phyloP scores from a whole-genome alignment of 2,329 filamentous ascomycete genomes.

The Myriosclerotinia curreyana region DNA sequence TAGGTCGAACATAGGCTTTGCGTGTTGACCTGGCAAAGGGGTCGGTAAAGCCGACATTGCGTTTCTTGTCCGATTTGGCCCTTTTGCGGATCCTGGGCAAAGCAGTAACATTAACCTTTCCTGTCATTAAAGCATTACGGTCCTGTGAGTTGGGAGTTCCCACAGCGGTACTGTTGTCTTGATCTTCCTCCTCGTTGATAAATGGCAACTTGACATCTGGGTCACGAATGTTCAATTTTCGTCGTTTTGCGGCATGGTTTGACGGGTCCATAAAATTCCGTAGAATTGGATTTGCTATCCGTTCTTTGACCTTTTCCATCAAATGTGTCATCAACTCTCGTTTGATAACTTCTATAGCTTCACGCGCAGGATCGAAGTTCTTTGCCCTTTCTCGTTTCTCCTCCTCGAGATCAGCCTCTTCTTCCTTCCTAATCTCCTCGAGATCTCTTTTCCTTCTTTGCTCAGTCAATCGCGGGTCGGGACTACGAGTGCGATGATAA shows the following conservation, averaged over 20 bases:
- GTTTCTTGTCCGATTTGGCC: slow-evolving; percentile 48
- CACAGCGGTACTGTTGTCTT: slow-evolving; percentile 56
- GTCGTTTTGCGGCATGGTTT: slow-evolving; percentile 74
- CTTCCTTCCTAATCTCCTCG: slow-evolving; percentile 65
- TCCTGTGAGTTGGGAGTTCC: slow-evolving; percentile 66
- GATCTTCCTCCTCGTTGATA: slow-evolving; percentile 57
- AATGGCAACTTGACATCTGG: slow-evolving; percentile 57
- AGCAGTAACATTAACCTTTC: slow-evolving; percentile 57
- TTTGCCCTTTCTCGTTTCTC: slow-evolving; percentile 85
- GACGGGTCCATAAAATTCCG: slow-evolving; percentile 79
- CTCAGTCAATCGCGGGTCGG: slow-evolving; percentile 44
- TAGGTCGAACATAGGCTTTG: slow-evolving; percentile 66
- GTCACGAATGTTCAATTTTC: slow-evolving; percentile 73
- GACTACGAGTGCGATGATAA: slow-evolving; percentile 46
- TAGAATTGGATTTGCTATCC: slow-evolving; percentile 77
- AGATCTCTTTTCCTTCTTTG: slow-evolving; percentile 61
- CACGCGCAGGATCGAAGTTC: slow-evolving; percentile 84
- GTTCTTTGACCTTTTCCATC: slow-evolving; percentile 82
- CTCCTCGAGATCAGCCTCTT: slow-evolving; percentile 79
- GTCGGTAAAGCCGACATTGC: slow-evolving; percentile 63
- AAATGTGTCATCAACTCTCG: slow-evolving; percentile 83
- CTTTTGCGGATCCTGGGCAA: slow-evolving; percentile 70
- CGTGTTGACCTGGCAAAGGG: slow-evolving; percentile 62
- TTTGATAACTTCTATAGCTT: slow-evolving; percentile 75
- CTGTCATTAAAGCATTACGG: slow-evolving; percentile 47